phyloP scores from a whole-genome alignment of 805 yeast genomes.

The Sugiyamaella americana region DNA sequence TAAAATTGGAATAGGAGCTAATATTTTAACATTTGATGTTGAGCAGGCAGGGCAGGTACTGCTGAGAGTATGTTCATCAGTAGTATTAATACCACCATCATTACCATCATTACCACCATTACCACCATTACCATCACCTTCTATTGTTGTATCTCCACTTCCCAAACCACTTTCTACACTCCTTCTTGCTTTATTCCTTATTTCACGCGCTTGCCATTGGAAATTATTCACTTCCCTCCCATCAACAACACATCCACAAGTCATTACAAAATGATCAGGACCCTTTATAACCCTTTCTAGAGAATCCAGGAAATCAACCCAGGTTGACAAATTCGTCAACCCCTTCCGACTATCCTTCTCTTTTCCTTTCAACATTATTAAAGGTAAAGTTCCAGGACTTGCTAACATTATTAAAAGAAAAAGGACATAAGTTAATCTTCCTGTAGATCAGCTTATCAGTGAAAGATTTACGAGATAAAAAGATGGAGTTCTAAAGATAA shows the following conservation, averaged over 20 bases:
- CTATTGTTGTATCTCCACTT: too few species aligned
- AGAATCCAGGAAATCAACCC: constrained; percentile 17
- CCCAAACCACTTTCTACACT: too few species aligned
- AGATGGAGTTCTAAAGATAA: too few species aligned
- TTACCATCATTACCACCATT: not conserved
- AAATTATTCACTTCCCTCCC: not conserved
- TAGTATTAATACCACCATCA: constrained; percentile 1
- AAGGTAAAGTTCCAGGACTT: too few species aligned
- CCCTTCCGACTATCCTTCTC: too few species aligned
- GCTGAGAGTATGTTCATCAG: too few species aligned
- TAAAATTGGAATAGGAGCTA: constrained; percentile 3
- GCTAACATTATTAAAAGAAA: too few species aligned
- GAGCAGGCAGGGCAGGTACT: constrained; percentile 11
- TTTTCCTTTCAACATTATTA: too few species aligned
- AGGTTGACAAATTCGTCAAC: constrained; percentile 1
- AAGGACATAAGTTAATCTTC: too few species aligned
- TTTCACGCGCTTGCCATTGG: not conserved
- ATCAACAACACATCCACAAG: constrained; percentile 18
- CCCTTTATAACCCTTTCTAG: constrained; percentile 13
- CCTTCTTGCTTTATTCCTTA: not conserved
- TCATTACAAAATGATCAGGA: constrained; percentile 10
- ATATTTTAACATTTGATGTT: not conserved
- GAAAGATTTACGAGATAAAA: too few species aligned
- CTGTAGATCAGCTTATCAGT: too few species aligned
- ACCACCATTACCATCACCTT: too few species aligned